Evolutionary conservation across 225 moss, liverwort and hornwort genomes (phyloP).

Genomic region (Sphagnum contortum): DNA sequence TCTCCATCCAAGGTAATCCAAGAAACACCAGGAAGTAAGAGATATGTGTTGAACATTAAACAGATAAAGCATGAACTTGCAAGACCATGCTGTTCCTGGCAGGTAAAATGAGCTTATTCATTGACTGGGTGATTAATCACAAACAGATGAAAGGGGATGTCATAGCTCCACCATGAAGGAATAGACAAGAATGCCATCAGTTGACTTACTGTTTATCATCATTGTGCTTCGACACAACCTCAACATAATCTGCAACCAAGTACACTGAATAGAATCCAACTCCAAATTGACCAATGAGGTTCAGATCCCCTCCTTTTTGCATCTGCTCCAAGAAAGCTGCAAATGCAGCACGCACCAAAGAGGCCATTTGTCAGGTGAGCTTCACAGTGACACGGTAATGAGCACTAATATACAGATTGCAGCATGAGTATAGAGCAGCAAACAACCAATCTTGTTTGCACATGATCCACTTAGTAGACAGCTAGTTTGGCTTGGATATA

Average conservation of each 20-base stretch:
- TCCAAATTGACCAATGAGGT: conserved; percentile 81
- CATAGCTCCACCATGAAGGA: not conserved
- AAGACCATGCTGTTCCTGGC: no score
- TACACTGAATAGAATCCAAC: conserved; percentile 88
- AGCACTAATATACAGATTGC: not conserved
- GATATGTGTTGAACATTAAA: no score
- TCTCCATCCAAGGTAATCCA: no score
- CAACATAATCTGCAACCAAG: conserved; percentile 61
- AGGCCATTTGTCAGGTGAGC: no score
- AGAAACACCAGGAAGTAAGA: no score
- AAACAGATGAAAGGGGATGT: no score
- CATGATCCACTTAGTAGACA: no score
- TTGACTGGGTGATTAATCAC: no score
- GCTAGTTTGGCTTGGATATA: no score
- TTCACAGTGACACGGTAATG: no score
- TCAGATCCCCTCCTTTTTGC: conserved; percentile 60
- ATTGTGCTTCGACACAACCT: conserved; percentile 83
- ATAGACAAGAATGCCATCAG: not conserved
- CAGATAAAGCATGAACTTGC: no score
- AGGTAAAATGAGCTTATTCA: no score
- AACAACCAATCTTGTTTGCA: not conserved
- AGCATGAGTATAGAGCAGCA: not conserved
- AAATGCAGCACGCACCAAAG: conserved; percentile 1
- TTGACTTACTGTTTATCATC: conserved; percentile 47
- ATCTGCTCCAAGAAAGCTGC: conserved; percentile 67